phyloP scores from a whole-genome alignment of 805 yeast species.

The Ogataea paraovalis region DNA sequence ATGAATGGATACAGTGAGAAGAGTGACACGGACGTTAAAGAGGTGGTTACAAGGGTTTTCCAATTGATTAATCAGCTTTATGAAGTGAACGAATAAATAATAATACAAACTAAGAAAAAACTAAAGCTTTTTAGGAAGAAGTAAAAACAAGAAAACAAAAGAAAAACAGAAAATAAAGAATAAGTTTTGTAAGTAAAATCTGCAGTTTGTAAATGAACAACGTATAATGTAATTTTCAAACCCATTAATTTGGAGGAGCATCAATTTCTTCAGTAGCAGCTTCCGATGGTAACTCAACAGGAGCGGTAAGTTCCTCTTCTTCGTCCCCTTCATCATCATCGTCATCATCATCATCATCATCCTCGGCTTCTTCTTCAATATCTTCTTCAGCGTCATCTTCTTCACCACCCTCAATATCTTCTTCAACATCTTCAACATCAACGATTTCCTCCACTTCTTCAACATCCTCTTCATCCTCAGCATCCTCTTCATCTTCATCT shows the following conservation, averaged over 20 bases:
- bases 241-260: no score
- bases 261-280: not conserved
- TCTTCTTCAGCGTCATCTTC: constrained; percentile 15
- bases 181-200: no score
- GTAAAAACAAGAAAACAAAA: not conserved
- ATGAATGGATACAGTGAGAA: constrained; percentile 1
- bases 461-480: constrained; percentile 41
- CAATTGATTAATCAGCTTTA: constrained; percentile 40
- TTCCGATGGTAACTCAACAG: not conserved
- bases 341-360: constrained; percentile 29
- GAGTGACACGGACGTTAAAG: constrained; percentile 1
- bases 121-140: not conserved
- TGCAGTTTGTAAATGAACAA: no score
- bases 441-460: constrained; percentile 41
- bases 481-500: constrained; percentile 17
- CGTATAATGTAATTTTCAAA: no score
- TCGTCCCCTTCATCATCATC: constrained; percentile 18
- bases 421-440: constrained; percentile 32
- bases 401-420: constrained; percentile 26
- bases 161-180: no score
- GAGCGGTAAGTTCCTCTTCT: constrained; percentile 8
- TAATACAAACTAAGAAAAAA: not conserved
- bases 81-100: constrained; percentile 17
- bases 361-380: constrained; percentile 14
- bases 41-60: constrained; percentile 35